Evolutionary conservation across 768 basidiomycete species (phyloP), one percentile per base, ranked within the genome.

Genomic region (Leccinum olivaceopallidum): DNA sequence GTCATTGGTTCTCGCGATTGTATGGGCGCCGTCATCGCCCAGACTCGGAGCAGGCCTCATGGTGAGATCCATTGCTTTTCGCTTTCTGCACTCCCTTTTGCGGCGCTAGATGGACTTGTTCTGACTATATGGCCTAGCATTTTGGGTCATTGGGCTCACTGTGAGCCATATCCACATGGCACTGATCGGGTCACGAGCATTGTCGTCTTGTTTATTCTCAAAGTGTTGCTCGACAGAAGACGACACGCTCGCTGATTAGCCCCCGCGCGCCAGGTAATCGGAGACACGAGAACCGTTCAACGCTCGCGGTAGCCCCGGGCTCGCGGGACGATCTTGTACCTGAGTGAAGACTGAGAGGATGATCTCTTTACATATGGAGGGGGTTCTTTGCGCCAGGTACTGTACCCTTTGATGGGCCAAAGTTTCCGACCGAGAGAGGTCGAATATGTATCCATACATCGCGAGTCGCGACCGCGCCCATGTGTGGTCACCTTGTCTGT

Each of bases 351-450:
- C 49, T 22, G 9, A 16, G 49, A 37, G 36, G 65, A 50, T 48
- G 48, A 60, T 60, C 58, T 20, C 44, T 20, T 57, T 55, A 5
- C 56, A 63, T 55, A 24, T 44, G n/a, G 44, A 12, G 30, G 42
- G 8, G 42, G n/a, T 49, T 49, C n/a, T 26, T 53, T 37, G 13
- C 10, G 52, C 3, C 10, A 24, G 49, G 10, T 39, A 32, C 32
- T 32, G 24, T 24, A 34, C 55, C 52, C 36, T 44, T n/a, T 57
- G 55, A 32, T 52, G 24, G 24, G 42, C 44, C 16, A 39, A 59
- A 62, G 66, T 26, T 58, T 68, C 66, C 66, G 66, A 58, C 26
- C 18, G 13, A 32, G 16, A 9, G 51, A n/a, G 42, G 30, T 52
- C 26, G 51, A 32, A 52, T 30, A 13, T 52, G 51, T 52, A 52